Base-by-base conservation (phyloP, 345 rosid genomes). In the Raphanus raphanistrum region DNA sequence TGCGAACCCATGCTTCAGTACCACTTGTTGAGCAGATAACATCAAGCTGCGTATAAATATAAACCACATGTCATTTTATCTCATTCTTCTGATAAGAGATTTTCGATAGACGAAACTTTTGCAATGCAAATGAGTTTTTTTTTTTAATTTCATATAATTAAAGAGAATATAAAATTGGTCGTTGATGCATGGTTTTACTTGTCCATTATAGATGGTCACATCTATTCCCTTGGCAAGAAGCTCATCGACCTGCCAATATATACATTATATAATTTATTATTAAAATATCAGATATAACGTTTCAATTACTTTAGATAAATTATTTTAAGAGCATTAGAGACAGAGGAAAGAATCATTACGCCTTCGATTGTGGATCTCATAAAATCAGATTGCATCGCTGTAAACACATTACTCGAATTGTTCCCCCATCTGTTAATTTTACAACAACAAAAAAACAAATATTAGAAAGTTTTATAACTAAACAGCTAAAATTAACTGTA, bases 141-240 rank as follows among this genome's bases (percentile, higher is more conserved):
- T 6, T 21, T 69, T n/a, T n/a, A n/a, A 7, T 27, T 28, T 45
- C 9, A 41, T 38, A 35, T 71, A 55, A 2, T 3, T 54, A 3
- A 13, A 29, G 26, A 21, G 21, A 36, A 65, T 72, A 66, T 58
- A n/a, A 25, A 68, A 7, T 28, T 26, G 8, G 13, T 15, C 27
- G 38, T 60, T 8, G 76, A 28, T 60, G 61, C 36, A 28, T 59
- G 62, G 15, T 63, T 87, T 71, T 88, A 92, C 98, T 68, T 94
- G 98, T 21, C 98, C 98, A 86, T 76, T 94, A 72, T 94, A 92
- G 21, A 94, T 72, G 6, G 97, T 92, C 38, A 92, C 97, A 76
- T 87, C 85, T 59, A 90, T 79, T 8, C 97, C 97, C 61, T 85
- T 89, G 17, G 89, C 82, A 63, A 94, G 89, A 4, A 92, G 90